These are phyloP conservation scores for Umbelopsis sp. DNA, from an alignment of 371 early-diverging fungal species.

Conservation along the genomic window DNA sequence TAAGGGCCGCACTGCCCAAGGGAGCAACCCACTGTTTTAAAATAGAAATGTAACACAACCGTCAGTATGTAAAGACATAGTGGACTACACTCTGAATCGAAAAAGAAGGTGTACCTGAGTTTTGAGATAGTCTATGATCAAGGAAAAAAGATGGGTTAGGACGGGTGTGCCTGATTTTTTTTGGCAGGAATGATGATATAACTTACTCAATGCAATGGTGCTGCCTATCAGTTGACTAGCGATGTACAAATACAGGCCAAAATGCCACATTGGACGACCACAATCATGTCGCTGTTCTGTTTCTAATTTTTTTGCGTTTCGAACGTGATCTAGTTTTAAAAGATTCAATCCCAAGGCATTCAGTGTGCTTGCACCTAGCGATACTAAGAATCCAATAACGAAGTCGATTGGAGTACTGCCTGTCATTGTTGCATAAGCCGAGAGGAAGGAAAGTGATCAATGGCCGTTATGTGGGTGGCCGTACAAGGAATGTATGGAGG, in stretches of 20 bases:
- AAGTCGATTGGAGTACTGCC: conserved; percentile 27
- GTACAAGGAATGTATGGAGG: conserved; percentile 1
- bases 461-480: neutral
- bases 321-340: conserved; percentile 51
- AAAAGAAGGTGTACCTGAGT: conserved; percentile 20
- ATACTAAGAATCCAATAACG: conserved; percentile 50
- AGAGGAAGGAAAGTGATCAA: conserved; percentile 3
- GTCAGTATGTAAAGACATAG: no score
- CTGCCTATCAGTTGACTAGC: conserved; percentile 47
- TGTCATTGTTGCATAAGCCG: conserved; percentile 5
- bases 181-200: neutral
- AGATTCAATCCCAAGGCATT: conserved; percentile 56
- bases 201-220: conserved; percentile 52
- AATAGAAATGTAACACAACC: neutral
- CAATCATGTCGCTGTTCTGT: conserved; percentile 48
- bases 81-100: no score
- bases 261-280: conserved; percentile 50
- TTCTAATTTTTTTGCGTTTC: conserved; percentile 32
- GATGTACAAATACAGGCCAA: conserved; percentile 52
- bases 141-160: neutral
- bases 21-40: conserved; percentile 52
- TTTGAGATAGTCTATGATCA: conserved; percentile 45
- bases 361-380: conserved; percentile 46
- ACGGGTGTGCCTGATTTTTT: no score
- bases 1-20: conserved; percentile 49